Conservation (phyloP, 352 stramenopile species). For the Hyaloperonospora arabidopsidis region DNA sequence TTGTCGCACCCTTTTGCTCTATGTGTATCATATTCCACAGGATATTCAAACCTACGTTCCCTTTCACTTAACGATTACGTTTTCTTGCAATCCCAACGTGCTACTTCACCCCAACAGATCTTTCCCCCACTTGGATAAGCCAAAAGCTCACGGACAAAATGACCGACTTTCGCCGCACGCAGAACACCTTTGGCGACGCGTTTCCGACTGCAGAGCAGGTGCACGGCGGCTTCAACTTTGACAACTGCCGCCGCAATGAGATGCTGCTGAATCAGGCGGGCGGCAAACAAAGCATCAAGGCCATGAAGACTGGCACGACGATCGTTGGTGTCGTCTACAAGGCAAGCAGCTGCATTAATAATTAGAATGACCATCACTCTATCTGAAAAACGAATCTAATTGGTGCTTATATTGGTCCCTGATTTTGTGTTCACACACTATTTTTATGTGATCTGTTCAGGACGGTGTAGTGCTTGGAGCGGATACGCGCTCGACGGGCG, state of each 20-base stretch:
- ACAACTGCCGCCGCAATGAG: constrained; percentile 90
- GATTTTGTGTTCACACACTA: no score
- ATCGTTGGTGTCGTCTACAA: constrained; percentile 96
- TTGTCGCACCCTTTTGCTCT: no score
- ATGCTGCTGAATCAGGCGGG: constrained; percentile 58
- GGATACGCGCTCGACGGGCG: constrained; percentile 95
- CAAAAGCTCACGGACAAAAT: constrained; percentile 27
- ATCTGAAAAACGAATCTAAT: no score
- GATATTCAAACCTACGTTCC: not conserved
- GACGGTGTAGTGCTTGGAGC: constrained; percentile 95
- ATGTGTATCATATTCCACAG: no score
- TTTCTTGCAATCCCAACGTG: not conserved
- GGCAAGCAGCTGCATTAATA: constrained; percentile 13
- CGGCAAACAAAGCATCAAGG: constrained; percentile 59
- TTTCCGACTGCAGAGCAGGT: constrained; percentile 48
- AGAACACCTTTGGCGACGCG: constrained; percentile 68
- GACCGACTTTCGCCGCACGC: constrained; percentile 78
- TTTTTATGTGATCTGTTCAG: constrained; percentile 10
- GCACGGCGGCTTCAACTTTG: constrained; percentile 87
- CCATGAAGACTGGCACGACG: constrained; percentile 94
- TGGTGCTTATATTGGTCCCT: no score
- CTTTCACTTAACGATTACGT: not conserved
- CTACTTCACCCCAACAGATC: constrained; percentile 21
- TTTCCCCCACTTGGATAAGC: constrained; percentile 8
- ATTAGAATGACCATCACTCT: no score